These are phyloP conservation scores for Chytriomyces sp. DNA, from an alignment of 192 early-diverging fungal species.

Conservation along the genomic window DNA sequence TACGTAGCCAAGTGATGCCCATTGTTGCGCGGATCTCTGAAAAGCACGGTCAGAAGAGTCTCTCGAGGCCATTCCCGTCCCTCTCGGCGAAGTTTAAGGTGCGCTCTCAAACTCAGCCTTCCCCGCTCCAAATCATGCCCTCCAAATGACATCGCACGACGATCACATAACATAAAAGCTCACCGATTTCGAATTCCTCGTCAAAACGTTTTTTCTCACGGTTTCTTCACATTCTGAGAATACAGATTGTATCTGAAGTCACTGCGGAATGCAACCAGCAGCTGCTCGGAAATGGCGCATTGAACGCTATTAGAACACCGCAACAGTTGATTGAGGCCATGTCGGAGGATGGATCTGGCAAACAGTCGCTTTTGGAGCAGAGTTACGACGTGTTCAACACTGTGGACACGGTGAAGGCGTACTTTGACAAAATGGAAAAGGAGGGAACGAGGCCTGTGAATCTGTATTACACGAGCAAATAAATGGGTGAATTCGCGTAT, in stretches of 20 bases:
- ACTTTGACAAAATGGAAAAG: slow-evolving; percentile 13
- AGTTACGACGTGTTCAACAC: slow-evolving; percentile 29
- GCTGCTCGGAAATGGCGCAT: slow-evolving; percentile 66
- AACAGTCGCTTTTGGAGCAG: slow-evolving; percentile 22
- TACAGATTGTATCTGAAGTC: slow-evolving; percentile 17
- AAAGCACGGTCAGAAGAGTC: too few relatives aligned
- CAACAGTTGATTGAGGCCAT: neutral
- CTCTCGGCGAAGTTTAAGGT: slow-evolving; percentile 34
- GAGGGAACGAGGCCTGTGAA: slow-evolving; percentile 26
- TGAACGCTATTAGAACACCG: slow-evolving; percentile 50
- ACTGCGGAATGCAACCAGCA: slow-evolving; percentile 73
- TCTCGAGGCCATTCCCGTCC: neutral
- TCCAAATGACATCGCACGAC: too few relatives aligned
- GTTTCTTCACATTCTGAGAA: neutral
- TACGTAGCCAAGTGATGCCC: too few relatives aligned
- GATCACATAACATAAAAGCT: too few relatives aligned
- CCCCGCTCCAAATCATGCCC: neutral
- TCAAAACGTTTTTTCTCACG: neutral
- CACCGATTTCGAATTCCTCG: neutral
- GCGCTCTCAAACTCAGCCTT: neutral
- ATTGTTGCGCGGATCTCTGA: too few relatives aligned
- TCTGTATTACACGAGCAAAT: slow-evolving; percentile 21
- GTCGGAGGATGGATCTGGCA: neutral
- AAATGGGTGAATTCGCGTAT: neutral
- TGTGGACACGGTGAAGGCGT: slow-evolving; percentile 30